These are phyloP conservation scores for Bruguiera sexangula DNA, from an alignment of 345 rosid species.

Conservation along the genomic window DNA sequence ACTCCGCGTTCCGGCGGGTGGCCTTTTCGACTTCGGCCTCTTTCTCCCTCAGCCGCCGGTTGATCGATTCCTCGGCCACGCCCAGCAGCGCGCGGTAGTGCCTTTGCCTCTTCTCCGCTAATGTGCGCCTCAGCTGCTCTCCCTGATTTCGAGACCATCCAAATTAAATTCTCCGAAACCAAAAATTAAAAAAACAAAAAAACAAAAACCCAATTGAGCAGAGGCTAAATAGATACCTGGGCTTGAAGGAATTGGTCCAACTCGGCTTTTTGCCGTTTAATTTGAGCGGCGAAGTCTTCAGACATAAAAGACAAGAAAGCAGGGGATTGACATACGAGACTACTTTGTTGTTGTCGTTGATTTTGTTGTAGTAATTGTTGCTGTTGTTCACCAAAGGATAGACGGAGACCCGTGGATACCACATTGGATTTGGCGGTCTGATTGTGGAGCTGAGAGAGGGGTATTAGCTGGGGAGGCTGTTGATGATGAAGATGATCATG, in stretches of 20 bases:
- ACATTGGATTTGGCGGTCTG: conserved; percentile 41
- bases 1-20: conserved; percentile 65
- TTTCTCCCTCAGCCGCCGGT: conserved; percentile 57
- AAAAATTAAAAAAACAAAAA: conserved; percentile 3
- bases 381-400: conserved; percentile 57
- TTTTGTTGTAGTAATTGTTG: conserved; percentile 33
- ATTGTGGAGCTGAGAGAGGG: conserved; percentile 52
- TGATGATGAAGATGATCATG: conserved; percentile 1
- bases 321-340: conserved; percentile 26
- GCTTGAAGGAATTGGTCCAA: conserved; percentile 66
- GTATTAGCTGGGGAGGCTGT: conserved; percentile 47
- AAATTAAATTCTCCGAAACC: no score
- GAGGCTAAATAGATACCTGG: conserved; percentile 49
- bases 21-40: conserved; percentile 73
- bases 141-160: conserved; percentile 38
- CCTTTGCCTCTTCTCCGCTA: conserved; percentile 66
- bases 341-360: conserved; percentile 24
- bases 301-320: conserved; percentile 32
- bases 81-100: conserved; percentile 74
- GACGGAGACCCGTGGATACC: conserved; percentile 76
- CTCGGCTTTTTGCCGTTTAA: conserved; percentile 70
- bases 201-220: background rate
- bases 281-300: conserved; percentile 56
- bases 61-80: conserved; percentile 60
- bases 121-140: conserved; percentile 66